A percentile compares a stretch with the other conserved stretches of the same genome.
Evolutionary conservation across 495 filamentous ascomycete species (phyloP).

Genomic region (Hyaloscypha variabilis): DNA sequence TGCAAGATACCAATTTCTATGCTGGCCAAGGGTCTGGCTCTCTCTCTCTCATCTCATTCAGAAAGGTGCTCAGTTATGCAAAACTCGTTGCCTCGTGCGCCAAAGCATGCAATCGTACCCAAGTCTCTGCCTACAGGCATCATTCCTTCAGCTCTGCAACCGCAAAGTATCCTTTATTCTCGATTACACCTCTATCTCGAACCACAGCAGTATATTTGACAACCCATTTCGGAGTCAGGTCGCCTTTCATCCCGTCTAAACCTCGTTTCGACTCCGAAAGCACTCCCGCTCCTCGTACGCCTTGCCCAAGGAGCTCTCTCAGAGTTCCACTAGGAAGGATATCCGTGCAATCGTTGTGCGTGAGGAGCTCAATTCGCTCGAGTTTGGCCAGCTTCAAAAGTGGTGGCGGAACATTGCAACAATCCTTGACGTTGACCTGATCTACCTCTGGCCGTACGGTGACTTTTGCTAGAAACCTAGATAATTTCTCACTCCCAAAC

Average conservation of each 20-base stretch:
- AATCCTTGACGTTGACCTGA: slow-evolving; percentile 97
- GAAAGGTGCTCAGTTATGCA: background rate
- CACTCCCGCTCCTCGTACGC: slow-evolving; percentile 66
- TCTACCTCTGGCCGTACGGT: slow-evolving; percentile 79
- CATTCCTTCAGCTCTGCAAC: slow-evolving; percentile 65
- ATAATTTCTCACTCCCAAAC: slow-evolving; percentile 81
- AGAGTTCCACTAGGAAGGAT: slow-evolving; percentile 84
- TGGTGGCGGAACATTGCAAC: slow-evolving; percentile 91
- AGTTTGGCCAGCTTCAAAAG: slow-evolving; percentile 83
- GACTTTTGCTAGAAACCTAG: slow-evolving; percentile 56
- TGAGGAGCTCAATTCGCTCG: slow-evolving; percentile 83
- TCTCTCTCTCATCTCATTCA: background rate
- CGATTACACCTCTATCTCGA: slow-evolving; percentile 91
- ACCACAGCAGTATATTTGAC: slow-evolving; percentile 99
- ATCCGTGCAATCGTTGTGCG: slow-evolving; percentile 93
- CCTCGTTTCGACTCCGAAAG: slow-evolving; percentile 48
- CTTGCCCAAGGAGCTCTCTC: slow-evolving; percentile 76
- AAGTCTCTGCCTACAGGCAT: background rate
- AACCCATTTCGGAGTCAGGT: slow-evolving; percentile 89
- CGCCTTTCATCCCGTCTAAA: slow-evolving; percentile 63
- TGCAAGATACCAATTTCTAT: background rate
- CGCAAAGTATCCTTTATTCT: slow-evolving; percentile 98
- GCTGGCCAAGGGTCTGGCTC: background rate
- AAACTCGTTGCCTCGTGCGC: background rate
- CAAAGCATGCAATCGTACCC: background rate